Percentiles rank a stretch among this genome's conserved stretches.
Conservation (phyloP, 805 yeast species). For the Ogataea paraovalis region DNA sequence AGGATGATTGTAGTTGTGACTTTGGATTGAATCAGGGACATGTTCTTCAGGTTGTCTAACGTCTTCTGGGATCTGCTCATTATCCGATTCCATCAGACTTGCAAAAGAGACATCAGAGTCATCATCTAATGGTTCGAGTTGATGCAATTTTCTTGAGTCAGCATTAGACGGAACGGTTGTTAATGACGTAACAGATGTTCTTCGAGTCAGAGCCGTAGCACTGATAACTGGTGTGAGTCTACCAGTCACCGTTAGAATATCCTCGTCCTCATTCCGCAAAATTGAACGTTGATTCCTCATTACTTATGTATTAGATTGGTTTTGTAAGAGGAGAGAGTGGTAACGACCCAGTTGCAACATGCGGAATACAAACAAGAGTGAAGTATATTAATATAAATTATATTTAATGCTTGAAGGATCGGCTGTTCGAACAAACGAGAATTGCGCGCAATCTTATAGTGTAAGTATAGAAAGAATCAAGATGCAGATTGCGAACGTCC, state of each 20-base stretch:
- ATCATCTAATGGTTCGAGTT: not conserved
- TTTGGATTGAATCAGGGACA: not conserved
- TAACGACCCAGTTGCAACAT: no score
- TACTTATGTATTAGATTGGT: not conserved
- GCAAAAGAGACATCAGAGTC: not conserved
- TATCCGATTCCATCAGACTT: conserved; percentile 50
- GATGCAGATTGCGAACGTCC: no score
- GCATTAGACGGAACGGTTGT: not conserved
- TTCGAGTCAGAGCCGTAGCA: not conserved
- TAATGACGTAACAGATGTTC: not conserved
- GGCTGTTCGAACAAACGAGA: no score
- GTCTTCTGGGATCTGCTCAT: conserved; percentile 60
- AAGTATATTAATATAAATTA: no score
- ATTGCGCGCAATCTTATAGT: no score
- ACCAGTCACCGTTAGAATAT: not conserved
- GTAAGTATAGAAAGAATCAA: no score
- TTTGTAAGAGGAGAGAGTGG: not conserved
- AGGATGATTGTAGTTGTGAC: not conserved
- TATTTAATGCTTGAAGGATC: no score
- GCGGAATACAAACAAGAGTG: no score
- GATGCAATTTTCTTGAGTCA: not conserved
- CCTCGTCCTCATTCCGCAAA: not conserved
- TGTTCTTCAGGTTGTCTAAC: conserved; percentile 43
- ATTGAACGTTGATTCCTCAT: not conserved
- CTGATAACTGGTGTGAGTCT: not conserved